Evolutionary conservation across 768 basidiomycete genomes (phyloP), one percentile per base, ranked within the genome.

Genomic region (Tricholoma sp.): DNA sequence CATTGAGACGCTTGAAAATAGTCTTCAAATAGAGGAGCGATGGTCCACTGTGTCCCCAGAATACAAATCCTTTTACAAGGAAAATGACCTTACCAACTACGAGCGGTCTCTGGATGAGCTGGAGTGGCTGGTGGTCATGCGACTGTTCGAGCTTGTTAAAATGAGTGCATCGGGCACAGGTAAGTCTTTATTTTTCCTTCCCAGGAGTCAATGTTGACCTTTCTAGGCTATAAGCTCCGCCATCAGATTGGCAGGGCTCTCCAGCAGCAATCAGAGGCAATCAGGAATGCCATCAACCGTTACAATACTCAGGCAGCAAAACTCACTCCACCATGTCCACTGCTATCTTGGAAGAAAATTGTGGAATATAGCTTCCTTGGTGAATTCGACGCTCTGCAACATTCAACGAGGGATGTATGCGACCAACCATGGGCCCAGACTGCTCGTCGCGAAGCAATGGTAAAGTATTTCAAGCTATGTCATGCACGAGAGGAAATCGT

Each of bases 201-300:
- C 16, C 12, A 47, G 45, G 45, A 47, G 22, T 47, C 45, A n/a
- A n/a, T n/a, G n/a, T n/a, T n/a, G n/a, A n/a, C n/a, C n/a, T n/a
- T 47, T 47, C 24, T 24, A 47, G 45, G 45, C 41, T 58, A 32
- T 49, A 58, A 41, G 50, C 53, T n/a, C 5, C 57, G 59, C 9
- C 59, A 53, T 24, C 63, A 68, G 16, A 64, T 68, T 34, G 61
- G 53, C 0, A 63, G 60, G 45, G 64, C 64, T 10, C 61, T 67
- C 6, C 57, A 63, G 29, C 43, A 47, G 11, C 46, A 39, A 12
- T 59, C 50, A 0, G 51, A 59, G 39, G 50, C 50, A 9, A 59
- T 57, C 19, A 53, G 57, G 18, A 35, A 29, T 21, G 53, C 57
- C 16, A 35, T 53, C 14, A 39, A 12, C 8, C 35, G 32, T 5